Percentiles rank a stretch among this genome's conserved stretches.
phyloP scores from a whole-genome alignment of 495 filamentous ascomycete genomes.

The Hypoxylon lenormandii region DNA sequence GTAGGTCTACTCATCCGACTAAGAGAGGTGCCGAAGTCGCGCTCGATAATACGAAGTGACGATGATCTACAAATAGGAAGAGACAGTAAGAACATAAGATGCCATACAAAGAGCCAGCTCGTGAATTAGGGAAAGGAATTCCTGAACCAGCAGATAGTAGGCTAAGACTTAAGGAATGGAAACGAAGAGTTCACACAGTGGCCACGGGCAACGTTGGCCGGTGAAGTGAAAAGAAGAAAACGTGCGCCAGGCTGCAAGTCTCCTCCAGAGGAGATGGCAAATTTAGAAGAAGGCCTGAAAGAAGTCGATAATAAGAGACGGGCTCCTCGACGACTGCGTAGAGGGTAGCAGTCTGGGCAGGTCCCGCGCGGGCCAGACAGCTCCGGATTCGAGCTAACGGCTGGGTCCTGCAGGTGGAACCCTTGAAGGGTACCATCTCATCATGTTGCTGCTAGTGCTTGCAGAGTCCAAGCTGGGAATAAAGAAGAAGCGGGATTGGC shows the following conservation, averaged over 20 bases:
- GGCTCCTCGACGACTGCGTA: constrained; percentile 30
- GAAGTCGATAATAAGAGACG: constrained; percentile 46
- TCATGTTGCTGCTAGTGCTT: constrained; percentile 21
- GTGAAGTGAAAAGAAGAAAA: constrained; percentile 33
- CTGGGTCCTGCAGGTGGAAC: constrained; percentile 33
- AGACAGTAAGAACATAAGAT: constrained; percentile 43
- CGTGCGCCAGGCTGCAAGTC: constrained; percentile 42
- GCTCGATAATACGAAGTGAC: constrained; percentile 48
- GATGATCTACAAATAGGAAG: constrained; percentile 37
- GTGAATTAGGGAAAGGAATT: constrained; percentile 61
- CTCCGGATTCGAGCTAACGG: constrained; percentile 44
- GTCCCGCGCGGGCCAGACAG: constrained; percentile 46
- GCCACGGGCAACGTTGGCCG: constrained; percentile 46
- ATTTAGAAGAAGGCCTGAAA: constrained; percentile 42
- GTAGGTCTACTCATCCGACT: constrained; percentile 63
- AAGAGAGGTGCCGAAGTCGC: constrained; percentile 50
- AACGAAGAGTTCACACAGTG: constrained; percentile 51
- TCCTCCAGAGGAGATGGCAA: constrained; percentile 51
- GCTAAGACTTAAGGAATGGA: constrained; percentile 52
- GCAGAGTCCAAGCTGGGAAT: constrained; percentile 31
- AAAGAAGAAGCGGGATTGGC: constrained; percentile 24
- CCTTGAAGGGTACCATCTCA: constrained; percentile 37
- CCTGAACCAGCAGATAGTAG: constrained; percentile 55
- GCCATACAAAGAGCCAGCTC: constrained; percentile 53
- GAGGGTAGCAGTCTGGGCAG: constrained; percentile 35